These are phyloP conservation scores for Leishmania braziliensis DNA, from an alignment of 208 protist genomes.

Conservation along the genomic window DNA sequence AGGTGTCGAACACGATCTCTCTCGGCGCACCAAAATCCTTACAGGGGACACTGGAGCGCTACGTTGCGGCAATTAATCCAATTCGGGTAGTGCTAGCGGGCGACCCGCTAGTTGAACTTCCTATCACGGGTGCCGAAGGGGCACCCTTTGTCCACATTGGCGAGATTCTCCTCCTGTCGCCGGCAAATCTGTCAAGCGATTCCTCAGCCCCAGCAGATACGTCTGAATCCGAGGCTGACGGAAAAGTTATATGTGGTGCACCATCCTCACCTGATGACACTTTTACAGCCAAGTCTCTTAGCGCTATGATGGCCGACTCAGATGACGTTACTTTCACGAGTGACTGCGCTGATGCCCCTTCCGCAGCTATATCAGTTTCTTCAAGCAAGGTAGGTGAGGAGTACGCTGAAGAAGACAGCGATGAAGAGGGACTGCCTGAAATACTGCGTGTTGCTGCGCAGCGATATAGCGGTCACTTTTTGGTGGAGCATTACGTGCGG, in stretches of 20 bases:
- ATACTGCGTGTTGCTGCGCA: constrained; percentile 24
- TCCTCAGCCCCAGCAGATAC: not conserved
- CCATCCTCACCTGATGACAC: not conserved
- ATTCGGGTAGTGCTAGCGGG: constrained; percentile 80
- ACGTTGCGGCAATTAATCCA: constrained; percentile 66
- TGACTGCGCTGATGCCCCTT: not conserved
- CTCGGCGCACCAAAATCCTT: constrained; percentile 76
- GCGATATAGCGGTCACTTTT: constrained; percentile 53
- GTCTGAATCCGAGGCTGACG: not conserved
- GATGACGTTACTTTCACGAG: not conserved
- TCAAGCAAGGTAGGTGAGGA: not conserved
- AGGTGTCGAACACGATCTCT: constrained; percentile 73
- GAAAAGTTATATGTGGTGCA: not conserved
- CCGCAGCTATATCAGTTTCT: not conserved
- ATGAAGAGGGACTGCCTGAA: constrained; percentile 15
- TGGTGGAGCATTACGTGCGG: constrained; percentile 70
- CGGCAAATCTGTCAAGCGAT: not conserved
- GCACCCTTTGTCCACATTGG: constrained; percentile 78
- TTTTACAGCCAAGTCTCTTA: constrained; percentile 38
- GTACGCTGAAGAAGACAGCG: constrained; percentile 5
- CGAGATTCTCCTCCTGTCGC: constrained; percentile 68
- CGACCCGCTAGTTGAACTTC: constrained; percentile 82
- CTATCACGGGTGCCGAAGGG: constrained; percentile 75
- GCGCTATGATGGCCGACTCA: constrained; percentile 11
- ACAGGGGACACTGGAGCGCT: constrained; percentile 63